phyloP scores from a whole-genome alignment of 2,329 filamentous ascomycete species.

The Graphilbum ipis-grandicollis region DNA sequence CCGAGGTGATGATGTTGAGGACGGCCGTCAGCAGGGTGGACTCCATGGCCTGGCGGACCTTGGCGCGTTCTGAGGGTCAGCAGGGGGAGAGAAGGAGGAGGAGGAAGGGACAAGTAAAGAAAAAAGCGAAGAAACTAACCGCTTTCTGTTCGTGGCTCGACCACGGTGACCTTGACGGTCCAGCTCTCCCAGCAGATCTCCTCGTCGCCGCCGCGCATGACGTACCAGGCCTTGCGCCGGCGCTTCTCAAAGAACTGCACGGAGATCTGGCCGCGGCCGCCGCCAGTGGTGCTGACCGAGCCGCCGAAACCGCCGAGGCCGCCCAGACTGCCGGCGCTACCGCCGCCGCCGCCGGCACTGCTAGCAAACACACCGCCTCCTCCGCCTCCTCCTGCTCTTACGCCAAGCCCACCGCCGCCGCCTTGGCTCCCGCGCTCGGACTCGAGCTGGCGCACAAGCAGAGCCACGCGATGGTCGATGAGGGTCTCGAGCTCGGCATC shows the following conservation, averaged over 20 bases:
- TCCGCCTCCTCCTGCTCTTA: no score
- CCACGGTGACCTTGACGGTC: conserved; percentile 86
- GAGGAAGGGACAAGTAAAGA: conserved; percentile 3
- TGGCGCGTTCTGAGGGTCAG: conserved; percentile 49
- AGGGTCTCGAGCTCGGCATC: conserved; percentile 84
- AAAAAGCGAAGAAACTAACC: conserved; percentile 33
- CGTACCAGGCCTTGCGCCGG: conserved; percentile 59
- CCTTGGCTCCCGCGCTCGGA: conserved; percentile 23
- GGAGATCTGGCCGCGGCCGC: conserved; percentile 59
- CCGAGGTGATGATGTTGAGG: conserved; percentile 76
- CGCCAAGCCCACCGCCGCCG: conserved; percentile 45
- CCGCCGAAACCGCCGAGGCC: conserved; percentile 7
- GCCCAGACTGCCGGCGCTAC: conserved; percentile 32
- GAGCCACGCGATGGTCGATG: conserved; percentile 71
- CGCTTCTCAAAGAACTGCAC: conserved; percentile 94
- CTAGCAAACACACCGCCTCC: no score
- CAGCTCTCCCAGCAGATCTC: conserved; percentile 96
- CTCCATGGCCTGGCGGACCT: conserved; percentile 82
- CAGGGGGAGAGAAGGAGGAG: neutral
- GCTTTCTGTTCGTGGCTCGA: conserved; percentile 73
- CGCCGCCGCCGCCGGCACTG: conserved; percentile 46
- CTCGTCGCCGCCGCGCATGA: conserved; percentile 56
- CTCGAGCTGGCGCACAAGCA: conserved; percentile 64
- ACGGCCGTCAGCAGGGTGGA: conserved; percentile 73
- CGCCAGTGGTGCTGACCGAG: conserved; percentile 32